Evolutionary conservation across 495 filamentous ascomycete genomes (phyloP).

Genomic region (Aspergillus cavernicola): DNA sequence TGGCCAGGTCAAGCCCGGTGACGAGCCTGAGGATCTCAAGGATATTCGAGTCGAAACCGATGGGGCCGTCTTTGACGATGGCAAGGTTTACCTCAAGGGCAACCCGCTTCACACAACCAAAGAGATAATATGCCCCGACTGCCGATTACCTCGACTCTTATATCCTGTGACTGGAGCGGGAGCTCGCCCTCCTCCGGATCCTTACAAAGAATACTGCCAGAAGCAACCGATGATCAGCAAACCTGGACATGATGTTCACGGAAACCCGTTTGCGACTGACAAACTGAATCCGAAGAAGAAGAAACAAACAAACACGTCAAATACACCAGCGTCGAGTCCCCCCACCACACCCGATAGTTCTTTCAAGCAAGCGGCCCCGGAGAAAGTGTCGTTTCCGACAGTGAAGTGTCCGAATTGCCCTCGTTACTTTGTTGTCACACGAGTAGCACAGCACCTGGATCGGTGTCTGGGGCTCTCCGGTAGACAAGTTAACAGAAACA

Average conservation of each 20-base stretch:
- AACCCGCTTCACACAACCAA: slow-evolving; percentile 71
- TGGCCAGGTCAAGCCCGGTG: slow-evolving; percentile 33
- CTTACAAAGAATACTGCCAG: slow-evolving; percentile 67
- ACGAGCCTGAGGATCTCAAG: slow-evolving; percentile 37
- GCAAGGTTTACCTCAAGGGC: slow-evolving; percentile 66
- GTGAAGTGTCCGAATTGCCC: slow-evolving; percentile 64
- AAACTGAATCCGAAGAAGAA: slow-evolving; percentile 56
- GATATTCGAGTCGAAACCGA: slow-evolving; percentile 59
- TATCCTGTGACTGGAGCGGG: slow-evolving; percentile 61
- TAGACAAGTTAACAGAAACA: slow-evolving; percentile 59
- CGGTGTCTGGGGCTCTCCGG: slow-evolving; percentile 76
- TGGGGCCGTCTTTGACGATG: slow-evolving; percentile 68
- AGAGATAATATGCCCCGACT: slow-evolving; percentile 65
- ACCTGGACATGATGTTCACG: slow-evolving; percentile 77
- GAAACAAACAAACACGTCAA: slow-evolving; percentile 35
- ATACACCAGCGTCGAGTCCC: slow-evolving; percentile 53
- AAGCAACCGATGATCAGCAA: slow-evolving; percentile 69
- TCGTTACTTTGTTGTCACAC: slow-evolving; percentile 55
- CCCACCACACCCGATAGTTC: slow-evolving; percentile 39
- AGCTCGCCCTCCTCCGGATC: slow-evolving; percentile 54
- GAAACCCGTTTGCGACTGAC: slow-evolving; percentile 65
- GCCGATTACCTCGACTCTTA: slow-evolving; percentile 59
- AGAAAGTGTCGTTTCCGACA: slow-evolving; percentile 66
- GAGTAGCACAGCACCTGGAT: slow-evolving; percentile 71
- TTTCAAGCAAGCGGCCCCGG: slow-evolving; percentile 40